A percentile compares a stretch with the other conserved stretches of the same genome.
phyloP scores from a whole-genome alignment of 2,329 filamentous ascomycete genomes.

The Pseudogymnoascus destructans region DNA sequence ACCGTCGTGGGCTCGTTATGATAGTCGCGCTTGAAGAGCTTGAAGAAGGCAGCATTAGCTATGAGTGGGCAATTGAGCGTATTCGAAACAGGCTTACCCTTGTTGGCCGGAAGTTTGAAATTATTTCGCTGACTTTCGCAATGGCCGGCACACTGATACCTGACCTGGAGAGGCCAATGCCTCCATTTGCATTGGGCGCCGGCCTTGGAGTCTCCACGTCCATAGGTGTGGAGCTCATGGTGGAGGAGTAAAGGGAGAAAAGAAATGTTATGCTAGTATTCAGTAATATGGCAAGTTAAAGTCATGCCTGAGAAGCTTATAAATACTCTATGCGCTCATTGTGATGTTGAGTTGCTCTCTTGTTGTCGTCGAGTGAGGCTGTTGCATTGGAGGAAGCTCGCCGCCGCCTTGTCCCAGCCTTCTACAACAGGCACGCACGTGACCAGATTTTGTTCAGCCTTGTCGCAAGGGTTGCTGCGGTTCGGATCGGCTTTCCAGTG shows the following conservation, averaged over 20 bases:
- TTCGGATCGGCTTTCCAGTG: not conserved
- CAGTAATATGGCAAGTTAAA: not conserved
- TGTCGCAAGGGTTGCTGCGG: not conserved
- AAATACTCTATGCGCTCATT: not conserved
- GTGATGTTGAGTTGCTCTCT: not conserved
- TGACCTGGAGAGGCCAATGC: constrained; percentile 16
- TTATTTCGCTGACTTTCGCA: constrained; percentile 63
- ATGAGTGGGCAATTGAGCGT: constrained; percentile 12
- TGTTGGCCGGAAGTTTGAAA: constrained; percentile 64
- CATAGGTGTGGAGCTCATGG: constrained; percentile 22
- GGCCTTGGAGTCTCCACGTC: constrained; percentile 23
- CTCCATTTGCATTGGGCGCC: constrained; percentile 11
- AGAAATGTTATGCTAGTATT: not conserved
- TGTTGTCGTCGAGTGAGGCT: not conserved
- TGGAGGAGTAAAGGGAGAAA: not conserved
- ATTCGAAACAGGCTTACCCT: constrained; percentile 42
- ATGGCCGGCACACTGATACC: constrained; percentile 25
- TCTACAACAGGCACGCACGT: not conserved
- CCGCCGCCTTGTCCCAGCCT: constrained; percentile 2
- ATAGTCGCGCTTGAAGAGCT: constrained; percentile 38
- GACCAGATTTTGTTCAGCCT: not conserved
- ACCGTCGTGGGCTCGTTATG: constrained; percentile 42
- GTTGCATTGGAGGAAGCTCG: not conserved
- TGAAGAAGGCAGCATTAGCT: constrained; percentile 1
- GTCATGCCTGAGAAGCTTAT: not conserved